Evolutionary conservation across 2,329 filamentous ascomycete species (phyloP).

Genomic region (Hyphodiscus sp.): DNA sequence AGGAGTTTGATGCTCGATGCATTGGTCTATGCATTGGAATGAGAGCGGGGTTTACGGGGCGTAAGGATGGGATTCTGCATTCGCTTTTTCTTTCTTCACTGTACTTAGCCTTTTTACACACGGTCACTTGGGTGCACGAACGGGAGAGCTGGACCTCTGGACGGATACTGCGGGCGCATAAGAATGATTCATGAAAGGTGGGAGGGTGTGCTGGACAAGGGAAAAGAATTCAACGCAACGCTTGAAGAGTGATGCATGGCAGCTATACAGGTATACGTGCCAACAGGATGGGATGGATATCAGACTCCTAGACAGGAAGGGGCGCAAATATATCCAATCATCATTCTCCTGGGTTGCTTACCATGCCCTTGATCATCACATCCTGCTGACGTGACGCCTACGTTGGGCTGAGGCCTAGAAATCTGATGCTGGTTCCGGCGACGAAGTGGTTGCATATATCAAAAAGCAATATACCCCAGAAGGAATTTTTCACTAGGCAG

Average conservation of each 20-base stretch:
- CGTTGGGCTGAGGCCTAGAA: not conserved
- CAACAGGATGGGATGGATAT: not conserved
- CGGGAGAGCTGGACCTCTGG: not conserved
- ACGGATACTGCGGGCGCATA: not conserved
- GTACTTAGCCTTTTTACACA: not conserved
- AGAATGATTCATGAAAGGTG: not conserved
- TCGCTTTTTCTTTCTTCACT: not conserved
- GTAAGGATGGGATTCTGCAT: not conserved
- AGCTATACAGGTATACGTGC: not conserved
- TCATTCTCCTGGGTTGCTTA: not conserved
- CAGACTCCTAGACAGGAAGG: not conserved
- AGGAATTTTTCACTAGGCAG: not conserved
- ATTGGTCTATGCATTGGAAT: not conserved
- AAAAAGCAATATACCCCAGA: not conserved
- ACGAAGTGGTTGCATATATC: not conserved
- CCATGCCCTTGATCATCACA: not conserved
- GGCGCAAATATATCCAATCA: not conserved
- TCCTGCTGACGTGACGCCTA: not conserved
- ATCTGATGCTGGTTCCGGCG: not conserved
- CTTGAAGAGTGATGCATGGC: not conserved
- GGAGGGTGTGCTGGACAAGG: not conserved
- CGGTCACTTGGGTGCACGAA: not conserved
- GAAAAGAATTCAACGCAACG: not conserved
- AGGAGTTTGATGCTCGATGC: not conserved
- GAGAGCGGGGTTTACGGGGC: not conserved